Evolutionary conservation across 1,284 basidiomycete genomes (phyloP).

Genomic region (Moesziomyces parantarcticus): DNA sequence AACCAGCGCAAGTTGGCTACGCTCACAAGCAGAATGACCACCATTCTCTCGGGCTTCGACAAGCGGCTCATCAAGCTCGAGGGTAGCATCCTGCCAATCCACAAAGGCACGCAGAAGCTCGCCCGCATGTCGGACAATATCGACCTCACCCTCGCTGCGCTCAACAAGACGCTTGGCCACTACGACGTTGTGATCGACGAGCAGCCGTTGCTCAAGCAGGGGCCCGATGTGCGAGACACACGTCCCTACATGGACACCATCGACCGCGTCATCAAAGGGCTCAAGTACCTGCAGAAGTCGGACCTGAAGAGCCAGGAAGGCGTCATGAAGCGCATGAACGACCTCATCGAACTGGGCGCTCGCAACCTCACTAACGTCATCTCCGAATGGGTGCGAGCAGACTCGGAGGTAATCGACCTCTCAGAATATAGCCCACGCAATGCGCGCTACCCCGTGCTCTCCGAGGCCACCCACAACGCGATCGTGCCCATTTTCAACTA

Average conservation of each 20-base stretch:
- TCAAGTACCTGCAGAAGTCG: slow-evolving; percentile 48
- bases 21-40: slow-evolving; percentile 68
- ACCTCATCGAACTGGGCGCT: slow-evolving; percentile 60
- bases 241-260: slow-evolving; percentile 64
- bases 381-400: slow-evolving; percentile 56
- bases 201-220: slow-evolving; percentile 61
- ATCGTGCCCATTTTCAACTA: slow-evolving; percentile 56
- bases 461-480: slow-evolving; percentile 46
- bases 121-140: slow-evolving; percentile 61
- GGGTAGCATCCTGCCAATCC: slow-evolving; percentile 65
- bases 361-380: slow-evolving; percentile 59
- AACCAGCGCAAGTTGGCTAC: slow-evolving; percentile 67
- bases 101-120: slow-evolving; percentile 63
- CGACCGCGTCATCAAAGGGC: slow-evolving; percentile 57
- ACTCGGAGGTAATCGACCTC: slow-evolving; percentile 57
- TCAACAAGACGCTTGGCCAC: slow-evolving; percentile 61
- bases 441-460: slow-evolving; percentile 42
- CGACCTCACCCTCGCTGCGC: slow-evolving; percentile 55
- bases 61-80: slow-evolving; percentile 67
- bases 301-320: slow-evolving; percentile 54
- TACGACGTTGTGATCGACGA: slow-evolving; percentile 64
- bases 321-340: slow-evolving; percentile 60
- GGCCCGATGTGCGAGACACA: slow-evolving; percentile 57
- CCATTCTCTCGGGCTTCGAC: slow-evolving; percentile 69
- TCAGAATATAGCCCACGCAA: slow-evolving; percentile 37